phyloP scores from a whole-genome alignment of 2,329 filamentous ascomycete genomes.

The Diaporthe sp. region DNA sequence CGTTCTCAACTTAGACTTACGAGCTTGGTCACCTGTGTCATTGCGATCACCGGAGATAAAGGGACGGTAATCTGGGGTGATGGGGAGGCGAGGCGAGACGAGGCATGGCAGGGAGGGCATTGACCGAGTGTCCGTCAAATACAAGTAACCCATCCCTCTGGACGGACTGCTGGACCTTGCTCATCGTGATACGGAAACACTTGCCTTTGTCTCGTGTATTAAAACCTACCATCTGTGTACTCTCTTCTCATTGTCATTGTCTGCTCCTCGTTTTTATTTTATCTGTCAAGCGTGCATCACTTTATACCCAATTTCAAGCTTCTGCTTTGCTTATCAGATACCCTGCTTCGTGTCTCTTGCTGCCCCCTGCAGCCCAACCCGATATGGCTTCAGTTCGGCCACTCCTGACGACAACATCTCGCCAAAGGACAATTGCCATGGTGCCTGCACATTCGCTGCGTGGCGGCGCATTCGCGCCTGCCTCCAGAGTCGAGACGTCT shows the following conservation, averaged over 20 bases:
- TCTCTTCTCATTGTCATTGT: neutral
- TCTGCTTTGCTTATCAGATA: slow-evolving; percentile 21
- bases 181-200: neutral
- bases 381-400: slow-evolving; percentile 34
- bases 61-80: slow-evolving; percentile 16
- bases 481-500: slow-evolving; percentile 22
- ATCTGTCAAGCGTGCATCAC: slow-evolving; percentile 25
- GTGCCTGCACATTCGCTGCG: slow-evolving; percentile 19
- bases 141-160: slow-evolving; percentile 23
- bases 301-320: neutral
- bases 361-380: neutral
- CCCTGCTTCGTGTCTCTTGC: neutral
- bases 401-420: slow-evolving; percentile 7
- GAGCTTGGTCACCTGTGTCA: slow-evolving; percentile 19
- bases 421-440: slow-evolving; percentile 13
- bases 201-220: slow-evolving; percentile 15
- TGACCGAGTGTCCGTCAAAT: slow-evolving; percentile 9
- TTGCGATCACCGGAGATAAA: slow-evolving; percentile 37
- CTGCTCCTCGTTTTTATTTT: neutral
- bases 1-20: slow-evolving; percentile 24
- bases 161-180: neutral
- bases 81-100: neutral
- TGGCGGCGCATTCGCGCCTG: slow-evolving; percentile 20
- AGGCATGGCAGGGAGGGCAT: neutral
- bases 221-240: neutral